phyloP scores from a whole-genome alignment of 352 stramenopile species.

The Pythium plurisporium region DNA sequence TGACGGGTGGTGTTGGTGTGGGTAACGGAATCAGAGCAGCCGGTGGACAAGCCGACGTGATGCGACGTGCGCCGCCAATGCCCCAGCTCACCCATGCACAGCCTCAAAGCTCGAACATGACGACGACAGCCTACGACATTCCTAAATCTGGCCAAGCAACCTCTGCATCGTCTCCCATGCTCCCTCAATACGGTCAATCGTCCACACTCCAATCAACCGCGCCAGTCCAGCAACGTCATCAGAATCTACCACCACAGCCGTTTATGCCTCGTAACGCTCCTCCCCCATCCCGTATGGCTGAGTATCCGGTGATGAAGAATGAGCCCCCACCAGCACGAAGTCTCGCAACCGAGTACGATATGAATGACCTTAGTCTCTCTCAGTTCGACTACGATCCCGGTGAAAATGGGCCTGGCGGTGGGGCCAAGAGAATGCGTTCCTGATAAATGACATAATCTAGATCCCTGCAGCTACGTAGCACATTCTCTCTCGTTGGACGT shows the following conservation, averaged over 20 bases:
- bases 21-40: background rate
- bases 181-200: background rate
- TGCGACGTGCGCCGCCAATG: conserved; percentile 5
- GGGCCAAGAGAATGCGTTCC: conserved; percentile 39
- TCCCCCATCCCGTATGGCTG: conserved; percentile 38
- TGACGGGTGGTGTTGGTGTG: conserved; percentile 7
- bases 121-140: too few relatives aligned
- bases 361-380: conserved; percentile 79
- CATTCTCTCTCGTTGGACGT: too few relatives aligned
- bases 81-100: conserved; percentile 11
- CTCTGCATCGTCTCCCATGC: background rate
- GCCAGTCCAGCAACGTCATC: conserved; percentile 8
- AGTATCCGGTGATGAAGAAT: conserved; percentile 21
- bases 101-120: background rate
- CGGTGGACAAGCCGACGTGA: conserved; percentile 15
- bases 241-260: conserved; percentile 15
- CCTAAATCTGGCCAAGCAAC: background rate
- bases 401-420: conserved; percentile 17
- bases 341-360: conserved; percentile 44
- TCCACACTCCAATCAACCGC: background rate
- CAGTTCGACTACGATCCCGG: conserved; percentile 81
- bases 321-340: conserved; percentile 16
- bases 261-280: conserved; percentile 36
- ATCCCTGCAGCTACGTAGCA: background rate
- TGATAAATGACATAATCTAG: conserved; percentile 14